These are phyloP conservation scores for Graphiopsis chlorocephala DNA, from an alignment of 2,329 filamentous ascomycete genomes.

Conservation along the genomic window DNA sequence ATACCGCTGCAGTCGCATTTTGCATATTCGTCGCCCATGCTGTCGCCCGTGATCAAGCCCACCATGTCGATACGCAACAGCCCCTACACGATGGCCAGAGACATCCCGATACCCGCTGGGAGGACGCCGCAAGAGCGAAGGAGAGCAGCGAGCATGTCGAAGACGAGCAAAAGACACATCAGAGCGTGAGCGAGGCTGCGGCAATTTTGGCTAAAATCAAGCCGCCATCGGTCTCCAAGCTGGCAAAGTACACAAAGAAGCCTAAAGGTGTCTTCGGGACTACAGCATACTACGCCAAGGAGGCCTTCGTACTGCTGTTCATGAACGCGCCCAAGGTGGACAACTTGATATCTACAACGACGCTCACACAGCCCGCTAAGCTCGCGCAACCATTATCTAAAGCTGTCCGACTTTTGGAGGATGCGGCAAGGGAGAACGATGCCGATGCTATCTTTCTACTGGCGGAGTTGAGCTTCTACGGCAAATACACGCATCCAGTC, in stretches of 20 bases:
- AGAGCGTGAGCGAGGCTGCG: conserved; percentile 36
- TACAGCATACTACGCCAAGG: conserved; percentile 59
- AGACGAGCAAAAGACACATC: conserved; percentile 7
- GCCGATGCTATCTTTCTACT: conserved; percentile 85
- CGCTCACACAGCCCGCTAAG: conserved; percentile 41
- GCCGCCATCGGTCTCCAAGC: conserved; percentile 39
- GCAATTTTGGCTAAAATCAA: conserved; percentile 42
- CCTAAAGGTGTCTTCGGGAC: conserved; percentile 58
- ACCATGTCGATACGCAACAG: conserved; percentile 16
- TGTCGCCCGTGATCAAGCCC: conserved; percentile 17
- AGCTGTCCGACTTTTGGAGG: conserved; percentile 58
- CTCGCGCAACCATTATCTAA: conserved; percentile 53
- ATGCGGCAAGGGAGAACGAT: conserved; percentile 56
- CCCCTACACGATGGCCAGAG: conserved; percentile 14
- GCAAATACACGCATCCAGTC: conserved; percentile 83
- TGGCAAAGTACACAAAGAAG: conserved; percentile 43
- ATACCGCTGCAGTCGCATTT: conserved; percentile 20
- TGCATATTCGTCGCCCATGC: conserved; percentile 22
- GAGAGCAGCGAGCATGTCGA: neutral
- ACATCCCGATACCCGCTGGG: conserved; percentile 16
- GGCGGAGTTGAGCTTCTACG: conserved; percentile 94
- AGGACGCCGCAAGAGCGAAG: conserved; percentile 15
- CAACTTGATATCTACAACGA: conserved; percentile 27
- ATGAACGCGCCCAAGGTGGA: conserved; percentile 59
- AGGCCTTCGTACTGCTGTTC: conserved; percentile 62